Conservation (phyloP, 2,329 filamentous ascomycete species). For the Venturia asperata region DNA sequence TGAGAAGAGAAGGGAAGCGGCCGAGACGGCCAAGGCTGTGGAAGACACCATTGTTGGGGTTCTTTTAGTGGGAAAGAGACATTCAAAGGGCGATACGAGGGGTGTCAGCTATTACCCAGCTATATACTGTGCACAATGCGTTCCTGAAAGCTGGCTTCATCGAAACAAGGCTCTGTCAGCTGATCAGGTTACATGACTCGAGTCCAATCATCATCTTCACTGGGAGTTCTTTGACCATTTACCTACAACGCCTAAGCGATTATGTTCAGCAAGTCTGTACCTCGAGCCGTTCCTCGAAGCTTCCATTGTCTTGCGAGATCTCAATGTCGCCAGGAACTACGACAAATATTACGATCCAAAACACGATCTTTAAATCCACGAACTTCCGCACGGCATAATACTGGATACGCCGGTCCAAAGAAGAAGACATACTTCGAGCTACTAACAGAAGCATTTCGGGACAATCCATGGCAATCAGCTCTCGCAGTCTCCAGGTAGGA, state of each 20-base stretch:
- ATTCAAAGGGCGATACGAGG: not conserved
- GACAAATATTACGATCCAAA: conserved; percentile 24
- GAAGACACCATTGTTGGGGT: conserved; percentile 14
- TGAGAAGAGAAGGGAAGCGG: conserved; percentile 57
- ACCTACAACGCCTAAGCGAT: not conserved
- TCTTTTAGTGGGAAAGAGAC: not conserved
- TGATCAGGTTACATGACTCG: not conserved
- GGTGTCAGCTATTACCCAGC: not conserved
- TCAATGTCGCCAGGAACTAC: conserved; percentile 22
- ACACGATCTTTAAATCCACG: conserved; percentile 20
- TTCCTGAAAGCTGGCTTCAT: conserved; percentile 17
- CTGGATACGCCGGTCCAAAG: conserved; percentile 9
- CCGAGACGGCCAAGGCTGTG: conserved; percentile 29
- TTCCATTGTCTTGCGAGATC: conserved; percentile 25
- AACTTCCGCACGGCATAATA: not conserved
- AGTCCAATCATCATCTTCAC: too few relatives aligned
- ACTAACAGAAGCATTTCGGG: conserved; percentile 7
- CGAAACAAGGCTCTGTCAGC: not conserved
- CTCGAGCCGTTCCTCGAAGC: conserved; percentile 23
- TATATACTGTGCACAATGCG: not conserved
- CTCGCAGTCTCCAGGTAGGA: conserved; percentile 6
- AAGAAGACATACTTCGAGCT: conserved; percentile 8
- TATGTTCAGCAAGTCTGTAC: conserved; percentile 22
- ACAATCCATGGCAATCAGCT: conserved; percentile 10
- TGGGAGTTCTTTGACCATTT: too few relatives aligned